Conservation (phyloP, 129 eudicot genomes). For the Scalesia atractyloides region DNA sequence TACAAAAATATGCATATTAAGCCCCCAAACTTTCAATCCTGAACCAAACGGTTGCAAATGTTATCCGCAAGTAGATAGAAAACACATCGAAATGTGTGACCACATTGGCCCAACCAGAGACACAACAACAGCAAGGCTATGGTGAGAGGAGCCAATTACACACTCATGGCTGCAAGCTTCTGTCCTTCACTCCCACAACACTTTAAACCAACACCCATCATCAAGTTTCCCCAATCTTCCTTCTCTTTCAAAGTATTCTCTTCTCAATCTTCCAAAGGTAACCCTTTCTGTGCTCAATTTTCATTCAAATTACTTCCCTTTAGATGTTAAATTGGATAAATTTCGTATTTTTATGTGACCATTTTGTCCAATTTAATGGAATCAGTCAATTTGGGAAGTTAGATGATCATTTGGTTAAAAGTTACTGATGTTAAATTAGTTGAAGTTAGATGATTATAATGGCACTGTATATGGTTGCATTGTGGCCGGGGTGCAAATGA, state of each 20-base stretch:
- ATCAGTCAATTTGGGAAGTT: neutral
- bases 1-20: too few relatives aligned
- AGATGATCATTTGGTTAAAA: neutral
- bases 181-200: slow-evolving; percentile 49
- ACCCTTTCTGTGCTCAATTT: neutral
- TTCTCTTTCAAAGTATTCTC: slow-evolving; percentile 46
- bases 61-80: slow-evolving; percentile 27
- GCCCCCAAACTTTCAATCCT: neutral
- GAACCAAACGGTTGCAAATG: slow-evolving; percentile 6
- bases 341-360: neutral
- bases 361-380: neutral
- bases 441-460: neutral
- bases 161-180: slow-evolving; percentile 59
- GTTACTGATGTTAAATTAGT: too few relatives aligned
- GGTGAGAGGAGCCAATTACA: slow-evolving; percentile 38
- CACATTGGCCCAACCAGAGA: slow-evolving; percentile 3
- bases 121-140: neutral
- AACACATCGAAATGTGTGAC: slow-evolving; percentile 31
- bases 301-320: neutral
- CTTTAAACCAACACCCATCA: slow-evolving; percentile 42
- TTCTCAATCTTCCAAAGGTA: slow-evolving; percentile 61
- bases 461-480: neutral
- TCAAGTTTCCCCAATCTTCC: slow-evolving; percentile 33
- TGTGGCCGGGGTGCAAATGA: too few relatives aligned
- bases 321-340: neutral